Conservation (phyloP, 306 rosid genomes). For the Argentina anserina region DNA sequence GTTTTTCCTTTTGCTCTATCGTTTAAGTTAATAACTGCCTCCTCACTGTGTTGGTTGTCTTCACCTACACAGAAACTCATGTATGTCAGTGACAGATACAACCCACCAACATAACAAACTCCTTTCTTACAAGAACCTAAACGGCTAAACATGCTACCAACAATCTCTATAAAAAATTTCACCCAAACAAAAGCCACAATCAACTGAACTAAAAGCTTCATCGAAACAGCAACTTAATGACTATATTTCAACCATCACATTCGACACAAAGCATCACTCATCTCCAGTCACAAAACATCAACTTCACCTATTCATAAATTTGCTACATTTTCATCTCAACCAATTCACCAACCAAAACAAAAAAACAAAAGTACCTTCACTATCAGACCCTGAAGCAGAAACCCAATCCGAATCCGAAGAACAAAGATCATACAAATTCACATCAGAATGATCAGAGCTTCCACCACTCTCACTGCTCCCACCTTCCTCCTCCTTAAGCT, state of each 20-base stretch:
- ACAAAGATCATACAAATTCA: not conserved
- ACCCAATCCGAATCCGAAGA: not conserved
- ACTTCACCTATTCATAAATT: not conserved
- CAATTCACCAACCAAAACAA: not conserved
- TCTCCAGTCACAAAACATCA: not conserved
- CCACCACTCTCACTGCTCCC: not conserved
- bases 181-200: not conserved
- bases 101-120: not conserved
- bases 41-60: not conserved
- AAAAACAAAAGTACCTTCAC: conserved; percentile 7
- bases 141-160: not conserved
- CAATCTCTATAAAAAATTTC: not conserved
- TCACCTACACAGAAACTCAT: conserved; percentile 17
- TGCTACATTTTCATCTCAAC: not conserved
- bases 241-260: no score
- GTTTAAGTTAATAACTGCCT: conserved; percentile 18
- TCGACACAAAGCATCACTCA: not conserved
- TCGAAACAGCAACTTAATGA: not conserved
- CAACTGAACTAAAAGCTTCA: not conserved
- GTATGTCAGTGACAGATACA: not conserved
- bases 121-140: not conserved
- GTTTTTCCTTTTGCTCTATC: not conserved
- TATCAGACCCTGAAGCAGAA: conserved; percentile 14
- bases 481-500: not conserved
- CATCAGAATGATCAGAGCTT: not conserved